These are phyloP conservation scores for Cyathus olla DNA, from an alignment of 1,284 basidiomycete genomes.

Conservation along the genomic window DNA sequence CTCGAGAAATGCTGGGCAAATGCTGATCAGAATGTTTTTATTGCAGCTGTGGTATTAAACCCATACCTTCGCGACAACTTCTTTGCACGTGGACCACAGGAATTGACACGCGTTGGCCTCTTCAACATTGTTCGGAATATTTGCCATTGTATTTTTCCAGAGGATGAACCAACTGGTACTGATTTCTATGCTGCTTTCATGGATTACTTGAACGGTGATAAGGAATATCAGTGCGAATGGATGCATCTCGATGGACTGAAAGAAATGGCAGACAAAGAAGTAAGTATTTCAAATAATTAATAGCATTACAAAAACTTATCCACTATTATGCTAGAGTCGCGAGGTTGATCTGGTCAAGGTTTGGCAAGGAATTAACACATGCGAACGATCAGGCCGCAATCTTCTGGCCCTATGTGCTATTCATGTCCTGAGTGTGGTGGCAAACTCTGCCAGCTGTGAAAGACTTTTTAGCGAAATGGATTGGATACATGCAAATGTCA, in stretches of 20 bases:
- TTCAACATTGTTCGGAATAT: constrained; percentile 5
- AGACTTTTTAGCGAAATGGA: constrained; percentile 24
- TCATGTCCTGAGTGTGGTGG: constrained; percentile 18
- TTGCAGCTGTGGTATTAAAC: constrained; percentile 11
- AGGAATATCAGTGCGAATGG: constrained; percentile 3
- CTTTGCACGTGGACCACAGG: neutral
- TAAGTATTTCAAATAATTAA: neutral
- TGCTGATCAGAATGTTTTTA: constrained; percentile 16
- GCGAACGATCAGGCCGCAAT: constrained; percentile 2
- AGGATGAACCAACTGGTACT: neutral
- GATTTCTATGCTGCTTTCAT: constrained; percentile 9
- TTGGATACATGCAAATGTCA: constrained; percentile 18
- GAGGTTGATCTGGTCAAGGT: constrained; percentile 7
- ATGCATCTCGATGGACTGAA: constrained; percentile 4
- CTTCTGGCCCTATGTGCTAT: constrained; percentile 16
- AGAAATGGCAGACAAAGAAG: neutral
- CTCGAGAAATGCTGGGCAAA: constrained; percentile 16
- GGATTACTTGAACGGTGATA: constrained; percentile 3
- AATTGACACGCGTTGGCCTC: constrained; percentile 3
- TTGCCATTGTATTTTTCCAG: neutral
- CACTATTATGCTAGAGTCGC: neutral
- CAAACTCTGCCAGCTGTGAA: constrained; percentile 29
- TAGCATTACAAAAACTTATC: neutral
- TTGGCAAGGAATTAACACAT: constrained; percentile 11
- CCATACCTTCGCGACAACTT: constrained; percentile 5